Evolutionary conservation across 257 asterid species (phyloP).

Genomic region (Vinca minor): DNA sequence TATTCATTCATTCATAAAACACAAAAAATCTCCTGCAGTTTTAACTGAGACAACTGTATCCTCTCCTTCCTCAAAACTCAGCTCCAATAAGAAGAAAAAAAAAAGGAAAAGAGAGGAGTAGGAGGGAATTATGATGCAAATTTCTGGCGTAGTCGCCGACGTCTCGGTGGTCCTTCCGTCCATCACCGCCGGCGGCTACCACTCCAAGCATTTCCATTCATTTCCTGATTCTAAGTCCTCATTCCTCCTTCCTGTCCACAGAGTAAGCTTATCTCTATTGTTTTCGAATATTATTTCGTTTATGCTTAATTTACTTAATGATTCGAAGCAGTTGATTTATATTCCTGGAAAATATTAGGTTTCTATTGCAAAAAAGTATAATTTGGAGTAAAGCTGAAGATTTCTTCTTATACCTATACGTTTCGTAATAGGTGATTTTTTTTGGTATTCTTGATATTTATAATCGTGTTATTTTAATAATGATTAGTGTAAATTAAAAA

Average conservation of each 20-base stretch:
- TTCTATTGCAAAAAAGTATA: neutral
- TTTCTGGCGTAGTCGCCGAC: conserved; percentile 49
- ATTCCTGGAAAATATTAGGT: neutral
- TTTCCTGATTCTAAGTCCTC: conserved; percentile 34
- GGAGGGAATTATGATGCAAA: conserved; percentile 24
- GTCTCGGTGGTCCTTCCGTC: conserved; percentile 43
- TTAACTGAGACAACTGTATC: neutral
- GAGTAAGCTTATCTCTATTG: conserved; percentile 32
- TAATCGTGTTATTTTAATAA: neutral
- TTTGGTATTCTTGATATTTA: neutral
- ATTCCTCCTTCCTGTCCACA: conserved; percentile 29
- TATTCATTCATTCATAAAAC: no score
- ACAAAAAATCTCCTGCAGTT: neutral
- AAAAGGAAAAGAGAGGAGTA: neutral
- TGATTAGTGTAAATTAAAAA: neutral
- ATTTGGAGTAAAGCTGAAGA: neutral
- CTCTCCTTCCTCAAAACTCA: neutral
- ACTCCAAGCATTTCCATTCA: conserved; percentile 35
- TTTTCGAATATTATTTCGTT: neutral
- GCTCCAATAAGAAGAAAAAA: neutral
- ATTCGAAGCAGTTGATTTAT: neutral
- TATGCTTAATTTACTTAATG: neutral
- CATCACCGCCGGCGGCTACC: conserved; percentile 38
- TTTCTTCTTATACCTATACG: neutral
- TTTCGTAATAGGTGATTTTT: neutral